Evolutionary conservation across 1,139 yeast genomes (phyloP).

Genomic region (Kodamaea fungicola): DNA sequence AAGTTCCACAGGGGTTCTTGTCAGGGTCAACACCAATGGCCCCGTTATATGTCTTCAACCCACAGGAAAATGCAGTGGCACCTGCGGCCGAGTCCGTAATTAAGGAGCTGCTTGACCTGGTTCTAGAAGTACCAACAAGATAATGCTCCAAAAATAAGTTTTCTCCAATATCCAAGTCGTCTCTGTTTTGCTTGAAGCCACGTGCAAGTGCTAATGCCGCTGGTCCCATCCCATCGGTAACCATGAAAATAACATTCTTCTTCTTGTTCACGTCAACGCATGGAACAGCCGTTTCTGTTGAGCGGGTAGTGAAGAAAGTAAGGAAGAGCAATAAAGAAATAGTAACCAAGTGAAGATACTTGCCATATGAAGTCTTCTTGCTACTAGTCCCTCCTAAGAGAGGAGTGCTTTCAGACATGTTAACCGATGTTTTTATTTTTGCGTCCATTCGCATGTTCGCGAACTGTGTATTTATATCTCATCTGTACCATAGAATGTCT

Average conservation of each 20-base stretch:
- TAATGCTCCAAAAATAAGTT: slow-evolving; percentile 19
- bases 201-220: slow-evolving; percentile 26
- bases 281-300: slow-evolving; percentile 4
- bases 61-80: slow-evolving; percentile 27
- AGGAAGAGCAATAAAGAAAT: slow-evolving; percentile 10
- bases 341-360: slow-evolving; percentile 8
- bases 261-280: slow-evolving; percentile 11
- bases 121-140: slow-evolving; percentile 23
- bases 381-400: slow-evolving; percentile 13
- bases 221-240: slow-evolving; percentile 30
- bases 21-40: slow-evolving; percentile 25
- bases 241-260: slow-evolving; percentile 27
- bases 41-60: slow-evolving; percentile 24
- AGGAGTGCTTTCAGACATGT: slow-evolving; percentile 12
- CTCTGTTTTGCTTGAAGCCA: slow-evolving; percentile 22
- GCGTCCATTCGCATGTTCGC: too few species aligned
- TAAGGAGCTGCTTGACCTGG: slow-evolving; percentile 20
- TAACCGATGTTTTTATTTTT: background rate
- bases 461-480: too few species aligned
- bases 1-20: slow-evolving; percentile 23
- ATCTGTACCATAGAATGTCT: too few species aligned
- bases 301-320: slow-evolving; percentile 7
- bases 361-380: slow-evolving; percentile 8
- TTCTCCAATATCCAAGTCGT: slow-evolving; percentile 18
- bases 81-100: slow-evolving; percentile 30